These are phyloP conservation scores for Guadua angustifolia DNA, from an alignment of 176 grass and related monocot genomes.

Conservation along the genomic window DNA sequence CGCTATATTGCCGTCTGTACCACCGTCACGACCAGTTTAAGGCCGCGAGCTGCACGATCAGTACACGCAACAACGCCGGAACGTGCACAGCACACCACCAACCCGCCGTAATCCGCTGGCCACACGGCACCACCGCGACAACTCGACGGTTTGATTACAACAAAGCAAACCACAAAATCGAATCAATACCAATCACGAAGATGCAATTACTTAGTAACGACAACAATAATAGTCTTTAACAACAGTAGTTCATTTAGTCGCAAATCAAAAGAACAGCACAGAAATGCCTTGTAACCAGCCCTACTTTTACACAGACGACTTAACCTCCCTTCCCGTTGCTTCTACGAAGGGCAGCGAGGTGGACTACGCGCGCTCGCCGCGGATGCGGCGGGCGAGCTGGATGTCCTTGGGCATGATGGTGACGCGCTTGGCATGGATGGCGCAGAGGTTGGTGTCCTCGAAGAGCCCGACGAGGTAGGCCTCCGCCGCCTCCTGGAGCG, in stretches of 20 bases:
- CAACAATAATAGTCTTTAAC: neutral
- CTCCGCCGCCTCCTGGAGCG: constrained; percentile 87
- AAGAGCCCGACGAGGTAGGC: constrained; percentile 87
- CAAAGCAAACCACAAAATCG: too few species aligned
- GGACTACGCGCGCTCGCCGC: constrained; percentile 39
- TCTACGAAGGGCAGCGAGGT: accelerated
- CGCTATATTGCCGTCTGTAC: too few species aligned
- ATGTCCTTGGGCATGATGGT: constrained; percentile 88
- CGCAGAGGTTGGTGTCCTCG: constrained; percentile 80
- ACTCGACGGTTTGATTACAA: too few species aligned
- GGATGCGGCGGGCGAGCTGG: constrained; percentile 74
- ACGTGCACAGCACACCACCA: too few species aligned
- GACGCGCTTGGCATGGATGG: constrained; percentile 81
- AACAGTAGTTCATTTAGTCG: neutral
- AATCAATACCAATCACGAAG: too few species aligned
- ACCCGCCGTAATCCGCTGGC: too few species aligned
- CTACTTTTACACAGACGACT: neutral
- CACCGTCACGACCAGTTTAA: too few species aligned
- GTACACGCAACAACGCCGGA: too few species aligned
- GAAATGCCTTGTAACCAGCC: neutral
- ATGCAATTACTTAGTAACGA: too few species aligned
- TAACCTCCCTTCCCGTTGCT: accelerated
- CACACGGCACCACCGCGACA: too few species aligned
- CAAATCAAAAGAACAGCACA: neutral
- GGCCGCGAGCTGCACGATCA: too few species aligned